Percentiles rank a stretch among this genome's conserved stretches.
These are phyloP conservation scores for Ophiostoma angusticollis DNA, from an alignment of 2,329 filamentous ascomycete species.

Conservation along the genomic window DNA sequence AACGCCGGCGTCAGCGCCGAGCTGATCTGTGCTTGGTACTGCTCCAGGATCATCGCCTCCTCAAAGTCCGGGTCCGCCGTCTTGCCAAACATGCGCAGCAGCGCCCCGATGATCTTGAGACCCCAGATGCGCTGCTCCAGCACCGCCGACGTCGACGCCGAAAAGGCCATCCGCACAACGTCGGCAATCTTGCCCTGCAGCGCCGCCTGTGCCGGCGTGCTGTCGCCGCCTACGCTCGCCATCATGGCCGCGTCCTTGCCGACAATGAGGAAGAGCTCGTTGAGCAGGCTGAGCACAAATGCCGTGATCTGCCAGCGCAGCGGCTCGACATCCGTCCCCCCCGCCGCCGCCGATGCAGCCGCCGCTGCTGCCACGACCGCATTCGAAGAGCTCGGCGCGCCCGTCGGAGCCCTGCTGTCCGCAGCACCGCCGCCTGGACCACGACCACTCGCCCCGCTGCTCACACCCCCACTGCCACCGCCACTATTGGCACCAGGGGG, in stretches of 20 bases:
- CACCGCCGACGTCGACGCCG: conserved; percentile 87
- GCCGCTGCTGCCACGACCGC: not conserved
- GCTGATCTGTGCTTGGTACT: conserved; percentile 97
- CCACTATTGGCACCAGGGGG: not conserved
- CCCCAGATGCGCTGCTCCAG: conserved; percentile 83
- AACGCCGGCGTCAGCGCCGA: conserved; percentile 94
- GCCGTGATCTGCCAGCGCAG: conserved; percentile 91
- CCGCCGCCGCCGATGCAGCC: conserved; percentile 19
- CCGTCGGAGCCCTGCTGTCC: no score
- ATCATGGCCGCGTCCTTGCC: conserved; percentile 67
- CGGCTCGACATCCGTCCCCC: conserved; percentile 62
- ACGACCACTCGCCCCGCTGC: no score
- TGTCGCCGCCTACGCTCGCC: conserved; percentile 36
- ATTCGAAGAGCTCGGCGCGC: not conserved
- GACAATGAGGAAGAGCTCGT: conserved; percentile 67
- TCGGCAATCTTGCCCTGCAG: conserved; percentile 79
- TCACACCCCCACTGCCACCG: not conserved
- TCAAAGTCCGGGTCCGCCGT: conserved; percentile 93
- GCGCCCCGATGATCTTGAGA: conserved; percentile 82
- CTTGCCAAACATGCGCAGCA: conserved; percentile 91
- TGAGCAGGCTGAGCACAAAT: conserved; percentile 82
- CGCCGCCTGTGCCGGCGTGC: conserved; percentile 59
- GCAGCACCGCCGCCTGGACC: not conserved
- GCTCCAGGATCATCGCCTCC: conserved; percentile 91
- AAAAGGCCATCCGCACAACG: conserved; percentile 93